A percentile compares a stretch with the other conserved stretches of the same genome.
Conservation (phyloP, 1,139 yeast genomes). For the Pichia inconspicua region DNA sequence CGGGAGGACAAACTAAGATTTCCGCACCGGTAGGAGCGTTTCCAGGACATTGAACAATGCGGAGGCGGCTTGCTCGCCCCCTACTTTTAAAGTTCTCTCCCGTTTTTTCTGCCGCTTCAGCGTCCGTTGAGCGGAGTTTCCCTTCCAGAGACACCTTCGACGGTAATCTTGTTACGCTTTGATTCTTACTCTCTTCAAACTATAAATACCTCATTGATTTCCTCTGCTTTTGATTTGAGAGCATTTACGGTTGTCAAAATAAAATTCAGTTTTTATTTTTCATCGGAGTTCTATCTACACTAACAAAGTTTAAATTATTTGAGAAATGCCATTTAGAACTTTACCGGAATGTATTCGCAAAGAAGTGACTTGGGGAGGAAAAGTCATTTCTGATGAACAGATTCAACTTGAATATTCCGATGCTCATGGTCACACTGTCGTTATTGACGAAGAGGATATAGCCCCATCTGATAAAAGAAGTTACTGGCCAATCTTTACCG, state of each 20-base stretch:
- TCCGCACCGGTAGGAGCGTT: neutral
- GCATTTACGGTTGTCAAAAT: no score
- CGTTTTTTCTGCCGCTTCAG: neutral
- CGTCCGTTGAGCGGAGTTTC: neutral
- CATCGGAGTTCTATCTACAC: neutral
- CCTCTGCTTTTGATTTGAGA: neutral
- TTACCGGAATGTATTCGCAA: constrained; percentile 38
- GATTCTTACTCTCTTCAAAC: neutral
- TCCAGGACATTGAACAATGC: neutral
- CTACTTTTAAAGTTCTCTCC: neutral
- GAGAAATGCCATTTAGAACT: constrained; percentile 27
- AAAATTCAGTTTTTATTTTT: no score
- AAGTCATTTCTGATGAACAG: constrained; percentile 15
- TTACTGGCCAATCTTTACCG: constrained; percentile 69
- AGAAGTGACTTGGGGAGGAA: constrained; percentile 35
- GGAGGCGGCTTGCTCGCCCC: neutral
- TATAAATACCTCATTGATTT: neutral
- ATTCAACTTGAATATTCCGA: constrained; percentile 17
- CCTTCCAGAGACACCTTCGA: no score
- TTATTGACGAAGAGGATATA: constrained; percentile 21
- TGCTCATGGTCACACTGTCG: constrained; percentile 16
- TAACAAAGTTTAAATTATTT: neutral
- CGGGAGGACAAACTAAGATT: neutral
- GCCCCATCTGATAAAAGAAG: constrained; percentile 19
- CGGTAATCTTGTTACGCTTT: no score